Base-by-base conservation (phyloP, 2,329 filamentous ascomycete genomes). In the Ustulina deusta region DNA sequence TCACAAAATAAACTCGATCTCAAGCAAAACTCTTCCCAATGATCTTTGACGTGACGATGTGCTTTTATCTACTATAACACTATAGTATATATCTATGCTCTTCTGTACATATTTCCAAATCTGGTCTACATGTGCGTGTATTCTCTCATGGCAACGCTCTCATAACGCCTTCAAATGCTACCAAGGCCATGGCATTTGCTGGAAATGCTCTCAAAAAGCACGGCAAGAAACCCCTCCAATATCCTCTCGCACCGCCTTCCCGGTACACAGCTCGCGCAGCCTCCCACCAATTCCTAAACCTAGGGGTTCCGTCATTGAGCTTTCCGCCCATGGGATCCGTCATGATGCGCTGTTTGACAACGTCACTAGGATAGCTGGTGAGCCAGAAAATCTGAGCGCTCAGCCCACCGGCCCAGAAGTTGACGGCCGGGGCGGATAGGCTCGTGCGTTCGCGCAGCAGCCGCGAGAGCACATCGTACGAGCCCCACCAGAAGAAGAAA, bases 401-500 rank as follows among this genome's bases (percentile, higher is more conserved):
- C 59, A 98, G 82, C 0, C 96, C 96, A 3, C 96, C 96, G 0
- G 96, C 95, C 95, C 95, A 98, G 83, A 99, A 99, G 78, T 98
- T 98, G 76, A 98, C 86, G 0, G 90, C 90, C 0, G 96, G 93
- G 0, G 89, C 88, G 61, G 91, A 91, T 61, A 97, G 82, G 13
- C 74, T 80, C 2, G 94, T 97, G 74, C 89, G 83, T 20, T 87
- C 80, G 62, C 87, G 83, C 77, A 98, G 83, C 66, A 85, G 81
- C 25, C 88, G 85, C 5, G 93, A 92, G 73, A 98, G 86, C 34
- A 97, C 74, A 75, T 97, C 95, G 83, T 99, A 99, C 68, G 90
- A 92, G n/a, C 90, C 90, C 96, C 96, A 99, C 94, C 94, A 98
- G 83, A 91, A 96, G 86, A 97, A 97, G 85, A 99, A 99, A 82